These are phyloP conservation scores for Pythium dissotocum DNA, from an alignment of 352 stramenopile genomes.

Conservation along the genomic window DNA sequence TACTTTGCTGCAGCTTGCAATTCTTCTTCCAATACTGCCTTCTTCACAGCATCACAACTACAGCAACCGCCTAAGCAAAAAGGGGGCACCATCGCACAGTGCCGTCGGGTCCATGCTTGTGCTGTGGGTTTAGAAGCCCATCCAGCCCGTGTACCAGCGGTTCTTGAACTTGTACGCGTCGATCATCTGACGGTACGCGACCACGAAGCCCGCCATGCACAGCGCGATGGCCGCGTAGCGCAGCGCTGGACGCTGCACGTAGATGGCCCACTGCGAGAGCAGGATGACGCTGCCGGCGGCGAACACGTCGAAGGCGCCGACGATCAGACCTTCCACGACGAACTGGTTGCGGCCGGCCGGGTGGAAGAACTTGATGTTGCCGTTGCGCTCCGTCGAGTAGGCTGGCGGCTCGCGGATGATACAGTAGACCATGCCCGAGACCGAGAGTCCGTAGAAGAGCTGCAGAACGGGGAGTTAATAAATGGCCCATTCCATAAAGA, in stretches of 20 bases:
- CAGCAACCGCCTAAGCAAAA: neutral
- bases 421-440: constrained; percentile 89
- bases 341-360: constrained; percentile 81
- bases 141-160: constrained; percentile 85
- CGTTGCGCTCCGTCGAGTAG: constrained; percentile 70
- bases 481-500: neutral
- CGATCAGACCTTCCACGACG: constrained; percentile 81
- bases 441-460: constrained; percentile 86
- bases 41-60: neutral
- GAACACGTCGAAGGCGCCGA: constrained; percentile 68
- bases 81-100: neutral
- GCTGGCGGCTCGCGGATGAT: constrained; percentile 86
- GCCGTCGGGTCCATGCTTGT: neutral
- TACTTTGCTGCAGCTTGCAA: neutral
- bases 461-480: constrained; percentile 17
- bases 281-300: constrained; percentile 75
- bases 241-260: constrained; percentile 57
- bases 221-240: constrained; percentile 57
- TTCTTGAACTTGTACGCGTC: constrained; percentile 88
- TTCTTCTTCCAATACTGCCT: neutral
- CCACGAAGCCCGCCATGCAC: constrained; percentile 67
- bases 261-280: constrained; percentile 82
- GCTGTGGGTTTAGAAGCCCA: constrained; percentile 60
- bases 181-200: constrained; percentile 88
- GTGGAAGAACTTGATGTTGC: constrained; percentile 88